A percentile compares a stretch with the other conserved stretches of the same genome.
These are phyloP conservation scores for Rhododendron henanense DNA, from an alignment of 148 eudicot genomes.

Conservation along the genomic window DNA sequence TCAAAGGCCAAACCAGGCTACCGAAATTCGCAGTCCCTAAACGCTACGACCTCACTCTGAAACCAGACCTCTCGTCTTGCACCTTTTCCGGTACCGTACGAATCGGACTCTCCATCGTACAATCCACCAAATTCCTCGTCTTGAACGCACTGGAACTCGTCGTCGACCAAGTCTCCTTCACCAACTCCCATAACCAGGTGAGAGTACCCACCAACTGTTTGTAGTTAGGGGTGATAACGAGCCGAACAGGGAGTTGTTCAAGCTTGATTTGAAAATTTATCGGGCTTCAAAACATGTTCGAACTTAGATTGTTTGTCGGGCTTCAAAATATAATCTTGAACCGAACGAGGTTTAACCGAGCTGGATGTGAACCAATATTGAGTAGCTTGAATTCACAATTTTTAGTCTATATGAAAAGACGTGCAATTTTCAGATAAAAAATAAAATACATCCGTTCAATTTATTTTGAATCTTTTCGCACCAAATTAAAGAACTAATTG, in stretches of 20 bases:
- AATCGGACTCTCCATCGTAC: constrained; percentile 17
- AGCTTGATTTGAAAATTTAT: background rate
- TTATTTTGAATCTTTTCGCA: no score
- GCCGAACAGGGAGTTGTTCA: background rate
- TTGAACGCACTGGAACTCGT: constrained; percentile 26
- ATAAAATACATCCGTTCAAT: no score
- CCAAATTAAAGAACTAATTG: no score
- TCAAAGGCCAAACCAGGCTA: constrained; percentile 31
- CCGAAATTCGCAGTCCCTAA: constrained; percentile 36
- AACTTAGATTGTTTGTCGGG: background rate
- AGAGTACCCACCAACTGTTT: background rate
- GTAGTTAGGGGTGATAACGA: background rate
- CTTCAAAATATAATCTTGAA: background rate
- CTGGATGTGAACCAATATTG: no score
- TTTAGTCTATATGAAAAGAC: no score
- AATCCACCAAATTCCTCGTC: constrained; percentile 22
- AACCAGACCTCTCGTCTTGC: constrained; percentile 22
- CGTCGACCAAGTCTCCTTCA: constrained; percentile 19
- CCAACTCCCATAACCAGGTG: constrained; percentile 13
- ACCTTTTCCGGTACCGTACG: constrained; percentile 29
- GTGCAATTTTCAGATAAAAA: no score
- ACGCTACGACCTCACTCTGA: constrained; percentile 26
- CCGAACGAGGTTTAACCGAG: background rate
- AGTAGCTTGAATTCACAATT: no score
- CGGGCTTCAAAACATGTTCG: no score